Percentiles rank a stretch among this genome's conserved stretches.
phyloP scores from a whole-genome alignment of 1,284 basidiomycete genomes.

The Papiliotrema fonsecae region DNA sequence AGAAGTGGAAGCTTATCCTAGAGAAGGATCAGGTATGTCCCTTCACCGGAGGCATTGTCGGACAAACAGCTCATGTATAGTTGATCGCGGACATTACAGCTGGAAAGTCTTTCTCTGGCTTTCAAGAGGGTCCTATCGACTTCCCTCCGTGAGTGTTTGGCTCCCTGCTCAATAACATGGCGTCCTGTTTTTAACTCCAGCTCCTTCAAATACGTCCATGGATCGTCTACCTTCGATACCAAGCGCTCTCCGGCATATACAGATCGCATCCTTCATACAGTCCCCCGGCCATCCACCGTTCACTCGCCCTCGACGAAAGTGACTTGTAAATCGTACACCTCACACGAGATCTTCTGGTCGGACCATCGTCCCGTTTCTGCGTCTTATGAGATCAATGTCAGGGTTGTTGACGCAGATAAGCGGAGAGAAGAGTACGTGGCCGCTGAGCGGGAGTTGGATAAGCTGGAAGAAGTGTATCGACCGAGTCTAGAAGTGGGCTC shows the following conservation, averaged over 20 bases:
- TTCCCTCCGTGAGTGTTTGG: conserved; percentile 34
- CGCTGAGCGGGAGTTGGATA: conserved; percentile 44
- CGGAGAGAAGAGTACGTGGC: conserved; percentile 42
- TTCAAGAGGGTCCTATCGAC: conserved; percentile 27
- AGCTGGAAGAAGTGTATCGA: conserved; percentile 49
- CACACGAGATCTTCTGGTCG: conserved; percentile 40
- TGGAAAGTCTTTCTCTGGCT: conserved; percentile 35
- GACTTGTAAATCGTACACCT: conserved; percentile 17
- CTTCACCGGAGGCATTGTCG: background rate
- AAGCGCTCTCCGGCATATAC: conserved; percentile 40
- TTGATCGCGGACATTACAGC: conserved; percentile 29
- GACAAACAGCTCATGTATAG: conserved; percentile 10
- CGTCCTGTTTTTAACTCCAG: conserved; percentile 13
- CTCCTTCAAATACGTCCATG: conserved; percentile 43
- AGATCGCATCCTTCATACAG: conserved; percentile 33
- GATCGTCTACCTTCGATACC: conserved; percentile 31
- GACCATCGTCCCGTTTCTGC: conserved; percentile 41
- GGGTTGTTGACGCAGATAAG: conserved; percentile 28
- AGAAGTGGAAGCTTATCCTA: conserved; percentile 29
- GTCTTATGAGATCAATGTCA: conserved; percentile 14
- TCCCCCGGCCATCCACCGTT: conserved; percentile 2
- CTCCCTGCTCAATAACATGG: no score
- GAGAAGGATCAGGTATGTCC: conserved; percentile 32
- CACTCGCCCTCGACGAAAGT: conserved; percentile 11
- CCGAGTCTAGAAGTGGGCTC: conserved; percentile 51